Evolutionary conservation across 1,284 basidiomycete species (phyloP).

Genomic region (Cyathus pygmaeus): DNA sequence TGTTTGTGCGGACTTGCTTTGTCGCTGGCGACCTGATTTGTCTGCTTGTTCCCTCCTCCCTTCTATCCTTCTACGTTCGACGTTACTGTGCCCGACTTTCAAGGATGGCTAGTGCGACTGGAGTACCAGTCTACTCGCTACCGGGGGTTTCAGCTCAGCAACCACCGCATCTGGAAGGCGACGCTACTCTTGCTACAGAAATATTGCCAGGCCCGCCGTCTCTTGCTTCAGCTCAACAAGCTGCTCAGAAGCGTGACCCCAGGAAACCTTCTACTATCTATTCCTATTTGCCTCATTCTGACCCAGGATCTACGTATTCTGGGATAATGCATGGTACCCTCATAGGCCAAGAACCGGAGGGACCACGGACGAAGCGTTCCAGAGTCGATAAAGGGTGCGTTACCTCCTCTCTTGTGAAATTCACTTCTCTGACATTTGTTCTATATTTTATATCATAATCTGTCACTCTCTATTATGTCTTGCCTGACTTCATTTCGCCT

Average conservation of each 20-base stretch:
- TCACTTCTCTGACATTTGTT: not conserved
- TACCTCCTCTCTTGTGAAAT: slow-evolving; percentile 22
- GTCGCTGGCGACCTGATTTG: slow-evolving; percentile 36
- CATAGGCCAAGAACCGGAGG: slow-evolving; percentile 68
- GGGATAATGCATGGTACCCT: slow-evolving; percentile 72
- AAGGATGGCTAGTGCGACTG: slow-evolving; percentile 71
- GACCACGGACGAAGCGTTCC: slow-evolving; percentile 74
- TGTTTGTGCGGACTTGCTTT: not conserved
- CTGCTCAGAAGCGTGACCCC: slow-evolving; percentile 74
- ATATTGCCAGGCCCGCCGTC: slow-evolving; percentile 85
- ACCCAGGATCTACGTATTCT: slow-evolving; percentile 85
- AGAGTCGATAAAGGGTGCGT: slow-evolving; percentile 78
- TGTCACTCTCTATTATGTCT: slow-evolving; percentile 9
- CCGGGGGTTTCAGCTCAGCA: slow-evolving; percentile 75
- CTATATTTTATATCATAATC: slow-evolving; percentile 4
- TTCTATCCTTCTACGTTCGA: slow-evolving; percentile 29
- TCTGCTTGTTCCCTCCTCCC: slow-evolving; percentile 42
- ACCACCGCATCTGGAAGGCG: slow-evolving; percentile 81
- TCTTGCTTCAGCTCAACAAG: slow-evolving; percentile 71
- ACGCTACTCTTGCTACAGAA: slow-evolving; percentile 81
- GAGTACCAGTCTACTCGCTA: slow-evolving; percentile 72
- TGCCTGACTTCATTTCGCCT: slow-evolving; percentile 11
- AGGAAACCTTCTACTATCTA: slow-evolving; percentile 71
- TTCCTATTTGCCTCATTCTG: slow-evolving; percentile 81
- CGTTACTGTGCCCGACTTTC: slow-evolving; percentile 21